phyloP scores from a whole-genome alignment of 805 yeast species.

The Candida broadrunensis region DNA sequence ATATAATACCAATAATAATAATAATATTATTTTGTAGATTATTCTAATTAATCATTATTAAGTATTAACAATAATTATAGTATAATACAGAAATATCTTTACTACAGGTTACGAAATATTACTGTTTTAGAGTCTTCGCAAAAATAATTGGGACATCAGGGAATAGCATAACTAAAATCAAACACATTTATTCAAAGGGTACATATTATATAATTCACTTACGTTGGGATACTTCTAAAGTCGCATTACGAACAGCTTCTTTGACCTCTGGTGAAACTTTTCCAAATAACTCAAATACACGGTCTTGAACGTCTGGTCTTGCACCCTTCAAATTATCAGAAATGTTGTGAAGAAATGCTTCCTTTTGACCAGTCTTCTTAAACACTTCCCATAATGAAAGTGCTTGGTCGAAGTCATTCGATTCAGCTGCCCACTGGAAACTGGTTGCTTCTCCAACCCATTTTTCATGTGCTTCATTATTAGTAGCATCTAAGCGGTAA shows the following conservation, averaged over 20 bases:
- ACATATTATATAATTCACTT: not conserved
- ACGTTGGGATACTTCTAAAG: not conserved
- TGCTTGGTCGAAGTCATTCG: conserved; percentile 19
- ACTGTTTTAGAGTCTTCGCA: no score
- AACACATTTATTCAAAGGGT: no score
- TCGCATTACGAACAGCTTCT: not conserved
- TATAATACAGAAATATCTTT: no score
- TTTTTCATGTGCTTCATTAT: conserved; percentile 19
- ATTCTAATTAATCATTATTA: no score
- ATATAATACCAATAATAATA: no score
- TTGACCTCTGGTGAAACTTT: conserved; percentile 16
- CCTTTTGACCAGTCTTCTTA: conserved; percentile 17
- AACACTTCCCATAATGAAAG: conserved; percentile 18
- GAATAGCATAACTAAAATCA: no score
- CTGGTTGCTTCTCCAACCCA: conserved; percentile 23
- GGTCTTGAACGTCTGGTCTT: conserved; percentile 15
- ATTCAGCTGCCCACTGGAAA: conserved; percentile 23
- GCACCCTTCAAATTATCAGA: conserved; percentile 18
- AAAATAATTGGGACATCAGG: no score
- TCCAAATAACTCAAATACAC: conserved; percentile 16
- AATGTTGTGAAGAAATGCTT: conserved; percentile 20
- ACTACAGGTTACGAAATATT: no score
- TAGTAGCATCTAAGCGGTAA: conserved; percentile 4
- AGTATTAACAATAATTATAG: no score
- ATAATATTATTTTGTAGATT: no score